Evolutionary conservation across 805 yeast species (phyloP).

Genomic region (Myxozyma kluyveri): DNA sequence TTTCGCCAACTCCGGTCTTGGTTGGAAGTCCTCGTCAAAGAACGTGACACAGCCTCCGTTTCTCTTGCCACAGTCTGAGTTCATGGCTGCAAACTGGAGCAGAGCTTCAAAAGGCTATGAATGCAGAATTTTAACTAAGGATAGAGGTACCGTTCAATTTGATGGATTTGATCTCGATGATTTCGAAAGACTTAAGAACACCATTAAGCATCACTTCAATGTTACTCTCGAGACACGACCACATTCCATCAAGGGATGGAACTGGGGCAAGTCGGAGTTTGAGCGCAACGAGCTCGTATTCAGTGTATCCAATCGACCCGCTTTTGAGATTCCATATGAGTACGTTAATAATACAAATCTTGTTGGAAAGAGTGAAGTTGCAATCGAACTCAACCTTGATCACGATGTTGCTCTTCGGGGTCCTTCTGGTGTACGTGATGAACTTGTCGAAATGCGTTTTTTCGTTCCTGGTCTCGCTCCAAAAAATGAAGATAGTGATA

Average conservation of each 20-base stretch:
- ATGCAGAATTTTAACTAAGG: constrained; percentile 81
- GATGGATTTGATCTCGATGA: constrained; percentile 93
- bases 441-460: constrained; percentile 89
- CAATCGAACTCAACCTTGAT: constrained; percentile 68
- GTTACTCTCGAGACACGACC: constrained; percentile 77
- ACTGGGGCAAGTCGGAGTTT: constrained; percentile 94
- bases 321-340: constrained; percentile 83
- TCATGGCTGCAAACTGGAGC: constrained; percentile 81
- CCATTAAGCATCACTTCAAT: constrained; percentile 72
- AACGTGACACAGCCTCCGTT: constrained; percentile 57
- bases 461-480: constrained; percentile 83
- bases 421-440: constrained; percentile 74
- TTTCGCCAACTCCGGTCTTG: constrained; percentile 93
- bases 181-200: constrained; percentile 74
- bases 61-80: constrained; percentile 80
- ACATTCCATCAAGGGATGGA: constrained; percentile 97
- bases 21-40: constrained; percentile 73
- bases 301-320: constrained; percentile 80
- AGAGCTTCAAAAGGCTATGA: constrained; percentile 92
- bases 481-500: constrained; percentile 42
- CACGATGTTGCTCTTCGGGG: constrained; percentile 45
- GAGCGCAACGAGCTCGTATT: constrained; percentile 89
- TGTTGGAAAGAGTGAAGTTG: constrained; percentile 90
- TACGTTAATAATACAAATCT: constrained; percentile 80
- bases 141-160: constrained; percentile 76